A percentile compares a stretch with the other conserved stretches of the same genome.
These are phyloP conservation scores for Gamsiella multidivaricata DNA, from an alignment of 192 early-diverging fungal species.

Conservation along the genomic window DNA sequence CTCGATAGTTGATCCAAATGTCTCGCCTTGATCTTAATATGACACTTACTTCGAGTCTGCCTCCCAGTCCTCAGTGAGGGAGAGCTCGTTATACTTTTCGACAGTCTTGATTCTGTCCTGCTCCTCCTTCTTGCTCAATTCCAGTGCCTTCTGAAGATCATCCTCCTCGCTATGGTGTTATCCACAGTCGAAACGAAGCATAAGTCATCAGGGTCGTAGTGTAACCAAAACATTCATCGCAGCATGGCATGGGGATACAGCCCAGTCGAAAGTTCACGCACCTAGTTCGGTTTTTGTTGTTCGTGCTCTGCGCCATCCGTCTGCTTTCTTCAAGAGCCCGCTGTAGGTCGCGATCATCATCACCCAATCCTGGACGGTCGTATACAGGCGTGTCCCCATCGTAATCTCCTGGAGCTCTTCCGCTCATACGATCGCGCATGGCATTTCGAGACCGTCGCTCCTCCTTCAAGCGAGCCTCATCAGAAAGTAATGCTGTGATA, in stretches of 20 bases:
- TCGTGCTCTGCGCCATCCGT: conserved; percentile 60
- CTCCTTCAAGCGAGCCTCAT: conserved; percentile 81
- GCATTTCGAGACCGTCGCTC: conserved; percentile 75
- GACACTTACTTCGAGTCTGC: conserved; percentile 41
- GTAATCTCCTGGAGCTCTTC: conserved; percentile 50
- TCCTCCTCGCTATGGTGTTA: conserved; percentile 42
- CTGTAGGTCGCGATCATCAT: conserved; percentile 86
- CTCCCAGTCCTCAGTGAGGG: conserved; percentile 51
- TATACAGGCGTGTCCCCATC: conserved; percentile 41
- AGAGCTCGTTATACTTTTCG: conserved; percentile 53
- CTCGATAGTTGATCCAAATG: no score
- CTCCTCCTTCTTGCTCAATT: conserved; percentile 59
- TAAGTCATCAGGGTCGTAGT: not conserved
- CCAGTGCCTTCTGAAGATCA: conserved; percentile 58
- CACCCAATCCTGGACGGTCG: conserved; percentile 58
- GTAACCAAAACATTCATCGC: no score
- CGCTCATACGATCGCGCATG: conserved; percentile 71
- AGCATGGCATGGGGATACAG: not conserved
- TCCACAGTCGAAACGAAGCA: not conserved
- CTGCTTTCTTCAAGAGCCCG: conserved; percentile 88
- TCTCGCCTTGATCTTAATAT: no score
- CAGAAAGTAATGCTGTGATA: conserved; percentile 81
- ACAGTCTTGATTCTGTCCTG: conserved; percentile 43
- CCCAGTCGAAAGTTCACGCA: conserved; percentile 4
- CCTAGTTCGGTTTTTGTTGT: conserved; percentile 23